Percentiles rank a stretch among this genome's conserved stretches.
Conservation (phyloP, 495 filamentous ascomycete species). For the Penicillium waksmanii region DNA sequence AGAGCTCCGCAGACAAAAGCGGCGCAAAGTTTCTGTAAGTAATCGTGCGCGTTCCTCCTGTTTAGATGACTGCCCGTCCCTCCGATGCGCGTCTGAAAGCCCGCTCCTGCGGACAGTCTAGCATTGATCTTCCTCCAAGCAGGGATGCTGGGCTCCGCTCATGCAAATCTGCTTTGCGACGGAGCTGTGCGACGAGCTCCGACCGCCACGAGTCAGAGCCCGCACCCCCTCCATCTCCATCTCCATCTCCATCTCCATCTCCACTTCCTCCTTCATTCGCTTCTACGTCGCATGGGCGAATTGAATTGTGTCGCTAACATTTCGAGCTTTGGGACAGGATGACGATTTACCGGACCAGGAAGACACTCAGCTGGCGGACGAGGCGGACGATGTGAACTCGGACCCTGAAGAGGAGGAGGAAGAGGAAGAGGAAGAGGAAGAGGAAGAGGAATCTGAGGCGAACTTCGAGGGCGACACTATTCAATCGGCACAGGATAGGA, state of each 20-base stretch:
- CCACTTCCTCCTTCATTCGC: neutral
- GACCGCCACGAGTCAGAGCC: neutral
- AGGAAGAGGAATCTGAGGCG: conserved; percentile 50
- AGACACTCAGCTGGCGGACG: conserved; percentile 34
- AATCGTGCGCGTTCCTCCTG: neutral
- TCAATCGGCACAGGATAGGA: conserved; percentile 80
- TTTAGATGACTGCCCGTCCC: neutral
- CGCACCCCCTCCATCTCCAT: neutral
- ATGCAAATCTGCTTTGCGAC: conserved; percentile 4
- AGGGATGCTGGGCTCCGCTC: neutral
- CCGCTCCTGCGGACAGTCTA: neutral
- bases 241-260: neutral
- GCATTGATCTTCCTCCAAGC: neutral
- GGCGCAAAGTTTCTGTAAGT: conserved; percentile 62
- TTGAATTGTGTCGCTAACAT: conserved; percentile 11
- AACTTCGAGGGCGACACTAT: conserved; percentile 68
- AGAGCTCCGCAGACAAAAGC: conserved; percentile 60
- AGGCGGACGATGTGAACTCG: conserved; percentile 1
- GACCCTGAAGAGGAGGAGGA: conserved; percentile 6
- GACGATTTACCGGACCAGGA: conserved; percentile 26
- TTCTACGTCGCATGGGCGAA: neutral
- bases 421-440: conserved; percentile 25
- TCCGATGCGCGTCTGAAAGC: neutral
- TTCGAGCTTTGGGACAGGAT: conserved; percentile 18
- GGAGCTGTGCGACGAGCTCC: conserved; percentile 10